Evolutionary conservation across 2,329 filamentous ascomycete species (phyloP).

Genomic region (Calonectria leucothoes): DNA sequence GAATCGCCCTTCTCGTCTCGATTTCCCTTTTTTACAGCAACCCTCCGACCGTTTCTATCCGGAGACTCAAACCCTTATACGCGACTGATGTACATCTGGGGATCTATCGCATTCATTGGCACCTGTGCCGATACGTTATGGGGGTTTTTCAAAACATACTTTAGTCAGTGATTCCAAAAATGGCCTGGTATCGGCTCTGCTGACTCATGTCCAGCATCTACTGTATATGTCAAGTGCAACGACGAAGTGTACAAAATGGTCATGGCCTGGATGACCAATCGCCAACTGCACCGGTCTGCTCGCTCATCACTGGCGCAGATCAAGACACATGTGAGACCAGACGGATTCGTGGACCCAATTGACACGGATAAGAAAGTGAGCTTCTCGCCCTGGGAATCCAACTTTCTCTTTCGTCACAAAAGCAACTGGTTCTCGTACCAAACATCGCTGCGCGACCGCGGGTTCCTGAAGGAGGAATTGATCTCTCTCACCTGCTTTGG

Average conservation of each 20-base stretch:
- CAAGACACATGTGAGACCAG: neutral
- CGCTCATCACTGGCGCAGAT: conserved; percentile 1
- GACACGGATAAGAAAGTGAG: conserved; percentile 19
- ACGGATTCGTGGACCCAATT: neutral
- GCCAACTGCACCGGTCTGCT: neutral
- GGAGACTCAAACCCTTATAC: neutral
- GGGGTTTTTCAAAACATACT: neutral
- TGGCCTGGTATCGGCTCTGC: too few species aligned
- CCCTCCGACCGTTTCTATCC: neutral
- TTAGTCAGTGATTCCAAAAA: neutral
- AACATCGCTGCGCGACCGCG: conserved; percentile 15
- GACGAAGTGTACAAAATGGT: conserved; percentile 11
- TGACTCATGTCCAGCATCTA: conserved; percentile 13
- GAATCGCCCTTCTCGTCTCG: neutral
- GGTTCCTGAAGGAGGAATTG: conserved; percentile 32
- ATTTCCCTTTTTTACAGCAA: neutral
- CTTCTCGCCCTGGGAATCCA: conserved; percentile 9
- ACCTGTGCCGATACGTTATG: neutral
- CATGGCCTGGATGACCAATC: neutral
- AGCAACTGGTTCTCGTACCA: conserved; percentile 24
- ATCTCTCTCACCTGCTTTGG: conserved; percentile 35
- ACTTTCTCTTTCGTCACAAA: conserved; percentile 25
- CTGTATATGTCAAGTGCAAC: neutral
- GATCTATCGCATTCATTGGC: neutral
- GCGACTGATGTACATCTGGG: neutral